phyloP scores from a whole-genome alignment of 1,284 basidiomycete genomes.

The Trichosporon sp. region DNA sequence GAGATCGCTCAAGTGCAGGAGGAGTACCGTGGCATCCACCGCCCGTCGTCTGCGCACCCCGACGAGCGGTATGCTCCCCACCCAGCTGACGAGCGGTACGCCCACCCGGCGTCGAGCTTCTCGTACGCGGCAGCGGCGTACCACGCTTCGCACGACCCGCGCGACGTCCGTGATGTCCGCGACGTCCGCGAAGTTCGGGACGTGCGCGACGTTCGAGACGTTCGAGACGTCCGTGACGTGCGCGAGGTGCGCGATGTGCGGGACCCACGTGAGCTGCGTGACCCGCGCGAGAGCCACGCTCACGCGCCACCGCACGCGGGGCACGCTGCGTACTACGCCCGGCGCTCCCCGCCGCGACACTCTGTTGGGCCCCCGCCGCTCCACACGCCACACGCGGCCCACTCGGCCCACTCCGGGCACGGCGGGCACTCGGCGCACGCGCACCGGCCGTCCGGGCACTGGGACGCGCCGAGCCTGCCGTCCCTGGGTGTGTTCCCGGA shows the following conservation, averaged over 20 bases:
- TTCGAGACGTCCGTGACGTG: not conserved
- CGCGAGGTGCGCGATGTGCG: not conserved
- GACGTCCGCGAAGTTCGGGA: conserved; percentile 2
- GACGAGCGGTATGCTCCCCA: conserved; percentile 7
- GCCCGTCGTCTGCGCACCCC: not conserved
- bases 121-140: conserved; percentile 18
- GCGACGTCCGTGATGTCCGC: conserved; percentile 1
- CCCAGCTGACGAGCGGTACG: not conserved
- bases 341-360: not conserved
- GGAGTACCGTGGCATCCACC: not conserved
- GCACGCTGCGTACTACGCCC: conserved; percentile 1
- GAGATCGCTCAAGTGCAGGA: not conserved
- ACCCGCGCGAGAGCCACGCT: not conserved
- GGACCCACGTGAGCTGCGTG: conserved; percentile 5
- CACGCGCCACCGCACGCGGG: not conserved
- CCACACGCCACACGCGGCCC: not conserved
- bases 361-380: not conserved
- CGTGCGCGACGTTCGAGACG: not conserved
- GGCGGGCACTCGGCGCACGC: not conserved
- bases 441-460: not conserved
- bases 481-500: conserved; percentile 17
- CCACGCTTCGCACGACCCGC: not conserved
- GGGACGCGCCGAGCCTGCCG: conserved; percentile 10
- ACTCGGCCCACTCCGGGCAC: not conserved
- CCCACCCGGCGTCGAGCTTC: not conserved